Conservation (phyloP, 2,329 filamentous ascomycete genomes). For the Botrytis cinerea region DNA sequence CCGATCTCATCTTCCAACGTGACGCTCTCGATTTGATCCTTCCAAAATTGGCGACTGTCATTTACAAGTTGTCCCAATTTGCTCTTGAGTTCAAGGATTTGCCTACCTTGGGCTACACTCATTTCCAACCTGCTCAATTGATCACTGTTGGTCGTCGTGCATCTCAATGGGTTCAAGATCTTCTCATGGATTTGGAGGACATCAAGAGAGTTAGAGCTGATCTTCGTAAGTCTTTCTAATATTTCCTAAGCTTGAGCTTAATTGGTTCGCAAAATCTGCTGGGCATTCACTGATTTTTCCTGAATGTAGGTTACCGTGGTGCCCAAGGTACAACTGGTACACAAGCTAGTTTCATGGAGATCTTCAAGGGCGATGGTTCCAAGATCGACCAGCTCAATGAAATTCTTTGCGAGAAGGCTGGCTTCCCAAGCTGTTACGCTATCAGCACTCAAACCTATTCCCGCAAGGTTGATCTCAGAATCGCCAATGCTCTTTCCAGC, state of each 20-base stretch:
- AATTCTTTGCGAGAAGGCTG: conserved; percentile 56
- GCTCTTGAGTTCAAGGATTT: conserved; percentile 71
- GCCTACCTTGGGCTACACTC: conserved; percentile 76
- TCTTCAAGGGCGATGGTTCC: conserved; percentile 51
- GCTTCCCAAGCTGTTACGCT: conserved; percentile 52
- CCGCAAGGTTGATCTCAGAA: conserved; percentile 77
- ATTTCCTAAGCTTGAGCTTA: background rate
- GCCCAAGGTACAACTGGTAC: conserved; percentile 57
- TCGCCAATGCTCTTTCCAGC: conserved; percentile 78
- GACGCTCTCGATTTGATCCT: conserved; percentile 75
- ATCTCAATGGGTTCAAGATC: conserved; percentile 71
- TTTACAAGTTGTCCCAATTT: conserved; percentile 72
- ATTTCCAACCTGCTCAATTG: conserved; percentile 61
- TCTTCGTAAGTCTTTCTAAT: conserved; percentile 18
- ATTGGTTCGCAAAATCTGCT: background rate
- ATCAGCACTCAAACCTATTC: conserved; percentile 70
- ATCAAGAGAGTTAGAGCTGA: conserved; percentile 69
- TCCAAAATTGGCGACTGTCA: conserved; percentile 76
- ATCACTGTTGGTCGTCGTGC: conserved; percentile 48
- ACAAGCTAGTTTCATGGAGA: conserved; percentile 43
- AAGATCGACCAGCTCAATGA: conserved; percentile 59
- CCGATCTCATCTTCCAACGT: conserved; percentile 69
- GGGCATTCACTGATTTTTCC: background rate
- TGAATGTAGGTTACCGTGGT: conserved; percentile 61
- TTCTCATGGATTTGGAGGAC: conserved; percentile 73